Percentiles rank a stretch among this genome's conserved stretches.
phyloP scores from a whole-genome alignment of 352 stramenopile genomes.

The Phytophthora pistaciae region DNA sequence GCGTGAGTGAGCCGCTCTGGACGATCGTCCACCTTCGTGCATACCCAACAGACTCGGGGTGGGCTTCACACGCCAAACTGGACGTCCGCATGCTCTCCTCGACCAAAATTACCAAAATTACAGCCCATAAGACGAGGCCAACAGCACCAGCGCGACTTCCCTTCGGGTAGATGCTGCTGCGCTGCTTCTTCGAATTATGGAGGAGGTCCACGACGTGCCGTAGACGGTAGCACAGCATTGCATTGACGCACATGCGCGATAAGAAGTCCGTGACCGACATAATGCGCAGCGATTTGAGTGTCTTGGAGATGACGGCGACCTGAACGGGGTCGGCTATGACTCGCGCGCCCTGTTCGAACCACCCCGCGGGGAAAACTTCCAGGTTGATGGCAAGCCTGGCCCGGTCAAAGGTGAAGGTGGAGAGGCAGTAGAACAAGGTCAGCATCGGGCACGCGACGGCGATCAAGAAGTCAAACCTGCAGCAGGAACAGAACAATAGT shows the following conservation, averaged over 20 bases:
- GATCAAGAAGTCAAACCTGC: conserved; percentile 41
- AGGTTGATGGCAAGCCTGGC: conserved; percentile 25
- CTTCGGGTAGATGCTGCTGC: conserved; percentile 12
- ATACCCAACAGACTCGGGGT: neutral
- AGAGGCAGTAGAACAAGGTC: conserved; percentile 28
- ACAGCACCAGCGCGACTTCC: neutral
- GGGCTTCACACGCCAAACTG: neutral
- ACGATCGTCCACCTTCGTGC: conserved; percentile 17
- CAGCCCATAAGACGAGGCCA: conserved; percentile 11
- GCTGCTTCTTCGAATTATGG: neutral
- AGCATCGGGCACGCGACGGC: conserved; percentile 33
- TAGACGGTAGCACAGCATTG: conserved; percentile 20
- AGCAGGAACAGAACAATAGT: neutral
- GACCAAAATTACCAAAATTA: conserved; percentile 13
- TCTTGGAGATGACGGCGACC: conserved; percentile 11
- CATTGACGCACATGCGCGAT: conserved; percentile 21
- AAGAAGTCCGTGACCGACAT: conserved; percentile 30
- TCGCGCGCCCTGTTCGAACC: conserved; percentile 4
- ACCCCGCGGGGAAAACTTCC: conserved; percentile 8
- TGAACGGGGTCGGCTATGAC: conserved; percentile 4
- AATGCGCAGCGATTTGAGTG: conserved; percentile 33
- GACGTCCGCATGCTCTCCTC: conserved; percentile 9
- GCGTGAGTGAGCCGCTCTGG: neutral
- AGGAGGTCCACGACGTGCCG: neutral
- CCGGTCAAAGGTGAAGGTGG: conserved; percentile 35